phyloP scores from a whole-genome alignment of 495 filamentous ascomycete species.

The Annulohypoxylon bovei region DNA sequence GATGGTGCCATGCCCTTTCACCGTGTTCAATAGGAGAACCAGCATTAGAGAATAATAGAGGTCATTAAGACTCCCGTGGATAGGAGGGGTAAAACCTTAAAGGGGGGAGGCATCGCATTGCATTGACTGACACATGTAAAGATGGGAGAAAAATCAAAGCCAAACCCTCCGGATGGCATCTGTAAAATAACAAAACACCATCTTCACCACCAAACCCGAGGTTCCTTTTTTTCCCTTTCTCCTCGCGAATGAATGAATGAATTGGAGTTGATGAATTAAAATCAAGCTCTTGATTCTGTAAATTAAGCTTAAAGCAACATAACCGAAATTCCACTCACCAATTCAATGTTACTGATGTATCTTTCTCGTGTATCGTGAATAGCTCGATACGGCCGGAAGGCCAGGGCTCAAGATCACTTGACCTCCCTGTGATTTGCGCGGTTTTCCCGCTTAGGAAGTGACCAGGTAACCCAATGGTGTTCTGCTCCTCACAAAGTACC shows the following conservation, averaged over 20 bases:
- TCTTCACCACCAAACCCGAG: slow-evolving; percentile 27
- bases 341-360: not conserved
- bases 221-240: slow-evolving; percentile 4
- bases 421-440: slow-evolving; percentile 33
- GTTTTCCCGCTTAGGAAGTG: slow-evolving; percentile 32
- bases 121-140: slow-evolving; percentile 37
- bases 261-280: not conserved
- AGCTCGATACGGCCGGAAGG: not conserved
- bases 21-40: slow-evolving; percentile 45
- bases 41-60: slow-evolving; percentile 51
- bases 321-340: slow-evolving; percentile 13
- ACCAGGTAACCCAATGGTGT: not conserved
- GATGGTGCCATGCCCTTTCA: slow-evolving; percentile 29
- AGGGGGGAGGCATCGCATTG: slow-evolving; percentile 37
- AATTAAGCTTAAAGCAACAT: not conserved
- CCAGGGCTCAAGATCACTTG: slow-evolving; percentile 12
- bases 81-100: slow-evolving; percentile 25
- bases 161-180: slow-evolving; percentile 22
- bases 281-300: slow-evolving; percentile 6
- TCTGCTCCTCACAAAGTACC: not conserved
- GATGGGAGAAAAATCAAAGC: slow-evolving; percentile 35
- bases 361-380: slow-evolving; percentile 14
- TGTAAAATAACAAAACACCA: slow-evolving; percentile 43
- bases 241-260: slow-evolving; percentile 6
- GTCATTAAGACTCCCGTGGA: slow-evolving; percentile 40